Evolutionary conservation across 805 yeast species (phyloP).

Genomic region (Wickerhamomyces subpelliculosus): DNA sequence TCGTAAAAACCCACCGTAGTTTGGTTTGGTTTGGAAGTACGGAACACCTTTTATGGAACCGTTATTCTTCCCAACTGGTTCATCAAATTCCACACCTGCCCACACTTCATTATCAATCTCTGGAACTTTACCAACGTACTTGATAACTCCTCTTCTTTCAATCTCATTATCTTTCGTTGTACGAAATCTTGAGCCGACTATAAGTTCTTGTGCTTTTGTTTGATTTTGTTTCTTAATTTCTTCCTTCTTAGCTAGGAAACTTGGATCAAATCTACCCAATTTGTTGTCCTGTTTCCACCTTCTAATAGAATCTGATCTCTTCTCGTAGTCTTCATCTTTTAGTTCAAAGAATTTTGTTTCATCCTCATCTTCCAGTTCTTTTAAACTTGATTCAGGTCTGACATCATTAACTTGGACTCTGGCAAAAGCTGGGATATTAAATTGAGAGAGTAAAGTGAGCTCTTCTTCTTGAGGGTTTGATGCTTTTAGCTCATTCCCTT

Average conservation of each 20-base stretch:
- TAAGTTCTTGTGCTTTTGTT: constrained; percentile 27
- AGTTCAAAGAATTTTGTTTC: constrained; percentile 37
- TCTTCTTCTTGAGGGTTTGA: constrained; percentile 8
- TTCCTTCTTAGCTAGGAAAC: constrained; percentile 26
- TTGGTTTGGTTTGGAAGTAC: constrained; percentile 48
- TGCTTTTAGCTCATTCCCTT: constrained; percentile 21
- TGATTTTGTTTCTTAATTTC: constrained; percentile 20
- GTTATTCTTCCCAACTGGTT: constrained; percentile 81
- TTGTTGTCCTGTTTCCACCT: constrained; percentile 68
- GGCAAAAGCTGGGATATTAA: constrained; percentile 29
- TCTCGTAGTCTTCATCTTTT: constrained; percentile 55
- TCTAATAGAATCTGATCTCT: constrained; percentile 54
- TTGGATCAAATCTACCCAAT: constrained; percentile 69
- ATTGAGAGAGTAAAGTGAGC: constrained; percentile 3
- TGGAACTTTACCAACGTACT: constrained; percentile 61
- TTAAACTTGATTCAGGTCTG: constrained; percentile 45
- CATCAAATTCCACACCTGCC: constrained; percentile 84
- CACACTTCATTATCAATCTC: constrained; percentile 54
- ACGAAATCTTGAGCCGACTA: constrained; percentile 49
- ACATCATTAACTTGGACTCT: constrained; percentile 54
- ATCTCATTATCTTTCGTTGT: constrained; percentile 36
- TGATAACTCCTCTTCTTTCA: constrained; percentile 63
- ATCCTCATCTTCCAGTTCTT: constrained; percentile 28
- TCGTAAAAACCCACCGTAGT: constrained; percentile 73
- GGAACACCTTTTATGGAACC: constrained; percentile 60